These are phyloP conservation scores for Monilinia aucupariae DNA, from an alignment of 2,329 filamentous ascomycete genomes.

Conservation along the genomic window DNA sequence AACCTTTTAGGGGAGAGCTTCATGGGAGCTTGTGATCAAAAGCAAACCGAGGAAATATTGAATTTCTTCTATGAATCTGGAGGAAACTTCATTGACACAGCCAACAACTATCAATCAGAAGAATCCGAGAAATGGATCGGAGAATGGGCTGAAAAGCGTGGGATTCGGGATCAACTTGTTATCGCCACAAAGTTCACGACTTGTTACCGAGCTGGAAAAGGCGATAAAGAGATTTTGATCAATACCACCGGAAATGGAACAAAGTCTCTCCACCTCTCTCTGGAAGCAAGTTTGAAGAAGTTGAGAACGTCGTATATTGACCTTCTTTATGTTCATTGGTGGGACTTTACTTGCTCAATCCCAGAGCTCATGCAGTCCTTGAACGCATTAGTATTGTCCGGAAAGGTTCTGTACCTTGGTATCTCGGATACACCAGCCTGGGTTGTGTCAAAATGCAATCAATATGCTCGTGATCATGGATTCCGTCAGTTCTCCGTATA, in stretches of 20 bases:
- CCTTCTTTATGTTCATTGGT: slow-evolving; percentile 59
- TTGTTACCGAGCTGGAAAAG: slow-evolving; percentile 32
- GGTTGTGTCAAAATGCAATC: slow-evolving; percentile 60
- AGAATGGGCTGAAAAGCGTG: slow-evolving; percentile 62
- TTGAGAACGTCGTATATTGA: slow-evolving; percentile 66
- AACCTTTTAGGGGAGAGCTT: slow-evolving; percentile 41
- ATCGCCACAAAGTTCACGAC: slow-evolving; percentile 56
- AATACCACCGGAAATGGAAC: slow-evolving; percentile 56
- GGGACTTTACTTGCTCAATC: slow-evolving; percentile 61
- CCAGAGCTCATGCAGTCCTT: slow-evolving; percentile 64
- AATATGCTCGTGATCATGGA: slow-evolving; percentile 66
- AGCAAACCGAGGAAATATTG: slow-evolving; percentile 38
- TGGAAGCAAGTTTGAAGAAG: slow-evolving; percentile 53
- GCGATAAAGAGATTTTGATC: slow-evolving; percentile 32
- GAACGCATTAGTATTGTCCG: slow-evolving; percentile 52
- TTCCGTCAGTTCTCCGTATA: slow-evolving; percentile 65
- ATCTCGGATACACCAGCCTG: slow-evolving; percentile 66
- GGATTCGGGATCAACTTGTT: slow-evolving; percentile 60
- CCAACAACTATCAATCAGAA: slow-evolving; percentile 59
- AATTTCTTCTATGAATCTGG: slow-evolving; percentile 52
- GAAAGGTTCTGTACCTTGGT: slow-evolving; percentile 64
- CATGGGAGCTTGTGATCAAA: slow-evolving; percentile 47
- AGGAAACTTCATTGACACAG: slow-evolving; percentile 65
- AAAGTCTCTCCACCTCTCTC: slow-evolving; percentile 54
- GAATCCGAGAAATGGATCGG: slow-evolving; percentile 62